phyloP scores from a whole-genome alignment of 2,329 filamentous ascomycete genomes.

The Penicillium janthinellum region DNA sequence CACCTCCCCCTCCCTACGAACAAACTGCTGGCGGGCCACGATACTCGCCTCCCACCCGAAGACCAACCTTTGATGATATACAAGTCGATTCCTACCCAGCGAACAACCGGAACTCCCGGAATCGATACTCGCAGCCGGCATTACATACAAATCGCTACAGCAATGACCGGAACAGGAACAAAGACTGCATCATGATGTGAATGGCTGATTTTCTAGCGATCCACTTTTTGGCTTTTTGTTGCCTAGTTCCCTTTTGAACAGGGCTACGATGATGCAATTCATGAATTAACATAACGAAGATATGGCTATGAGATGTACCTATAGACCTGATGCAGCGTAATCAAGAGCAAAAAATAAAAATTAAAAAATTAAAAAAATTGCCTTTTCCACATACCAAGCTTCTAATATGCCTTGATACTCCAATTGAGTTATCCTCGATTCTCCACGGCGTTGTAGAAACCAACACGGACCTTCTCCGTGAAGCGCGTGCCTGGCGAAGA shows the following conservation, averaged over 20 bases:
- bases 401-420: not conserved
- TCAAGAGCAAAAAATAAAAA: not conserved
- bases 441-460: conserved; percentile 17
- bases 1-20: conserved; percentile 67
- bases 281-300: conserved; percentile 18
- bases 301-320: conserved; percentile 6
- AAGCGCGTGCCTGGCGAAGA: not conserved
- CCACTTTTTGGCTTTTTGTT: not conserved
- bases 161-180: conserved; percentile 28
- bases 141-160: conserved; percentile 11
- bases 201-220: not conserved
- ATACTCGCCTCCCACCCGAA: conserved; percentile 54
- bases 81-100: conserved; percentile 14
- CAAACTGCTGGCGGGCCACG: conserved; percentile 60
- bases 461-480: conserved; percentile 18
- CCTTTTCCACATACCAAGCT: not conserved
- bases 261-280: conserved; percentile 9
- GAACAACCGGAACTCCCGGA: conserved; percentile 20
- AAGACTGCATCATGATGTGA: conserved; percentile 50
- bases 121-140: conserved; percentile 7
- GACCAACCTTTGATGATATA: conserved; percentile 35
- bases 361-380: not conserved
- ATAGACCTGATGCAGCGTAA: conserved; percentile 3
- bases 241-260: not conserved
- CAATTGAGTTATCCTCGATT: not conserved